Conservation (phyloP, 2,329 filamentous ascomycete species). For the Mycosphaerella arachidis region DNA sequence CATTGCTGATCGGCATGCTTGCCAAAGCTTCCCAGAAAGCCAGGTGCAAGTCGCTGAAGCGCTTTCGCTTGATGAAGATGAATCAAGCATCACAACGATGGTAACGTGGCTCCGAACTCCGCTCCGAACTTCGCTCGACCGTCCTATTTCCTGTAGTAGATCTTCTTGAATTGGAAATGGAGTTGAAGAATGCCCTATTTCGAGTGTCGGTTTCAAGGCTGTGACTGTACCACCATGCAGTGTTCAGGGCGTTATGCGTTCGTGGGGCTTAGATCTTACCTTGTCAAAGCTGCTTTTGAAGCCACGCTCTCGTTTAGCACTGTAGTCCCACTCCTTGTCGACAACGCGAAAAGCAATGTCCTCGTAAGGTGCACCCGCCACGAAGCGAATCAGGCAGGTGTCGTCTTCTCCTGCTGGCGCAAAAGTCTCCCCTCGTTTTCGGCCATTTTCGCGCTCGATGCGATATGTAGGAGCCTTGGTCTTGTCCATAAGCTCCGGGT, state of each 20-base stretch:
- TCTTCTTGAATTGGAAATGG: slow-evolving; percentile 97
- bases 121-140: background rate
- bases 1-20: background rate
- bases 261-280: slow-evolving; percentile 51
- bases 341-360: slow-evolving; percentile 97
- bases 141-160: slow-evolving; percentile 44
- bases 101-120: background rate
- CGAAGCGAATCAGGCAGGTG: slow-evolving; percentile 92
- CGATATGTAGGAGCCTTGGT: slow-evolving; percentile 91
- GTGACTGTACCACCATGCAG: slow-evolving; percentile 10
- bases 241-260: background rate
- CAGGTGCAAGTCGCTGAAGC: background rate
- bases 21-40: background rate
- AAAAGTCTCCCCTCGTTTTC: slow-evolving; percentile 84
- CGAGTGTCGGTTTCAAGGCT: slow-evolving; percentile 30
- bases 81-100: background rate
- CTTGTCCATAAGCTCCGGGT: slow-evolving; percentile 94
- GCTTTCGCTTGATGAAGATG: background rate
- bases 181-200: slow-evolving; percentile 84
- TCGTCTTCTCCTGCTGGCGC: slow-evolving; percentile 93
- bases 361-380: slow-evolving; percentile 91
- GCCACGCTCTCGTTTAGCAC: slow-evolving; percentile 86
- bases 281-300: slow-evolving; percentile 98
- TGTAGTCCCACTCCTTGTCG: slow-evolving; percentile 98
- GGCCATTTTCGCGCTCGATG: slow-evolving; percentile 88